Base-by-base conservation (phyloP, 2,329 filamentous ascomycete genomes). In the Colletotrichum lentis region DNA sequence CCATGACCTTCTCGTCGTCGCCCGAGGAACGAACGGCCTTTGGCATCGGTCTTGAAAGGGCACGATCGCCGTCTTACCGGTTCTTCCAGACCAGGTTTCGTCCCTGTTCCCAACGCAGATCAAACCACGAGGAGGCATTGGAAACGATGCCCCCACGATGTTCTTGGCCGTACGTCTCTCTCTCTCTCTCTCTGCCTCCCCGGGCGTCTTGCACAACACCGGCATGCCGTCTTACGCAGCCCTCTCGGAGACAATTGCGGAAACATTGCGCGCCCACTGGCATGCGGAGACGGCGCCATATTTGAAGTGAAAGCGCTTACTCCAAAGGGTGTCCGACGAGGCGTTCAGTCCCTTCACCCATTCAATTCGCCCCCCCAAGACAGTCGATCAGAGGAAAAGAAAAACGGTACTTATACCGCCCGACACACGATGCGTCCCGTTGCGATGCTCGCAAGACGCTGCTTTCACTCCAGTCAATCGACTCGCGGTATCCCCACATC, bases 231-330 rank as follows among this genome's bases (percentile, higher is more conserved):
- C 50, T 53, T 53, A 53, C 50, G 18, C 27, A 18, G 16, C 27
- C 8, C 47, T 44, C 24, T 24, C 41, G 27, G 55, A 50, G 46
- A 60, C 35, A 50, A 27, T 31, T 20, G 57, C 57, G 46, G 46
- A 43, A 50, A 27, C 31, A 39, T 50, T 10, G 35, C 18, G 44
- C 46, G 22, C 4, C 31, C 14, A 31, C 12, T 6, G 44, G 16
- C 20, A 5, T 39, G 44, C 22, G 39, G 2, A 5, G 11, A 60
- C 18, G 5, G n/a, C 22, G 31, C 35, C 46, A 49, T 49, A n/a
- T 12, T 20, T 10, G 22, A 27, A 2, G 2, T 14, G 1, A 8
- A 1, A 8, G 24, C 14, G 8, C 20, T 46, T 22, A 4, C 24
- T 5, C 44, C 18, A 2, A 37, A n/a, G n/a, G 7, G 5, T 5